A percentile compares a stretch with the other conserved stretches of the same genome.
Evolutionary conservation across 1,139 yeast species (phyloP).

Genomic region (Kazachstania sp.): DNA sequence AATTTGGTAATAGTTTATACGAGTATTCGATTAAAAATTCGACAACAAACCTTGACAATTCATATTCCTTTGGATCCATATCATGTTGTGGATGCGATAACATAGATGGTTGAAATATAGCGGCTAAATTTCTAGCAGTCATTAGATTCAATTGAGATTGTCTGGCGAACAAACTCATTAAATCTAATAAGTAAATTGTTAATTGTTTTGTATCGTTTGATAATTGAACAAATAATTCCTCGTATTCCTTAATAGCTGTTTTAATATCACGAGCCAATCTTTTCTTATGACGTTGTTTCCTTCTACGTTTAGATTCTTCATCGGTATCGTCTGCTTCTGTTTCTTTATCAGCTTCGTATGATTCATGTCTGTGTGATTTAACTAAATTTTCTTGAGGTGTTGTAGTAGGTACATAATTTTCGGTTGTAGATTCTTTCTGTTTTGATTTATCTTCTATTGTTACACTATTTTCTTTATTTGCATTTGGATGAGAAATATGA

Average conservation of each 20-base stretch:
- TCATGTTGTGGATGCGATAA: constrained; percentile 89
- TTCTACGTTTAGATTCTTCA: constrained; percentile 23
- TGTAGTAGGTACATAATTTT: neutral
- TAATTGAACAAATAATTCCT: constrained; percentile 47
- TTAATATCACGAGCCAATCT: constrained; percentile 50
- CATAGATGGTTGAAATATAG: constrained; percentile 92
- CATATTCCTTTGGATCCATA: constrained; percentile 85
- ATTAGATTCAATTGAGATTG: constrained; percentile 71
- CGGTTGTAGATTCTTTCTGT: neutral
- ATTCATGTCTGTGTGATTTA: constrained; percentile 1
- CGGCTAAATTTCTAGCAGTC: constrained; percentile 91
- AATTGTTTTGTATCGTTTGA: constrained; percentile 55
- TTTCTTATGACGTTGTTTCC: constrained; percentile 34
- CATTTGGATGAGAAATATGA: constrained; percentile 15
- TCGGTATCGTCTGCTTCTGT: constrained; percentile 16
- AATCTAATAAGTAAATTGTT: constrained; percentile 75
- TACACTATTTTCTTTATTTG: constrained; percentile 19
- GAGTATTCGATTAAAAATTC: constrained; percentile 86
- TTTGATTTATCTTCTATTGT: constrained; percentile 1
- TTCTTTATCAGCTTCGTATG: constrained; percentile 3
- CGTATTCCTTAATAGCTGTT: constrained; percentile 64
- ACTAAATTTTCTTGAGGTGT: neutral
- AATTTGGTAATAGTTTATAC: constrained; percentile 61
- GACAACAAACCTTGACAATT: constrained; percentile 74
- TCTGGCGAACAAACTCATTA: constrained; percentile 77